Evolutionary conservation across 306 rosid species (phyloP).

Genomic region (Cicer cuneatum): DNA sequence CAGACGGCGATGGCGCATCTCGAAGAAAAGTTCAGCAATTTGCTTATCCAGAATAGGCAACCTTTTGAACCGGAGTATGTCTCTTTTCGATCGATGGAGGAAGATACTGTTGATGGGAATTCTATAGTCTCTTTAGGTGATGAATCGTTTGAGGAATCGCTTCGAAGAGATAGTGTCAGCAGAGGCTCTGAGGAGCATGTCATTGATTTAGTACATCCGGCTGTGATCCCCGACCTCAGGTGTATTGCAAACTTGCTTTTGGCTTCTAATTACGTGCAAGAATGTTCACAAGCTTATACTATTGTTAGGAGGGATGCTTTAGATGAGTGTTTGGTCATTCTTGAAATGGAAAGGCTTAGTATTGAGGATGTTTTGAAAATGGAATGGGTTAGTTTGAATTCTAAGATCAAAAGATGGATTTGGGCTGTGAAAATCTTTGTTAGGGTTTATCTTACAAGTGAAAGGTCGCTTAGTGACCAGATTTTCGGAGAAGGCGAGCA

Average conservation of each 20-base stretch:
- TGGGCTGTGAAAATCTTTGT: conserved; percentile 86
- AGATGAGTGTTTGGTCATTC: conserved; percentile 75
- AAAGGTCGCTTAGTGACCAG: conserved; percentile 78
- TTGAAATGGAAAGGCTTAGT: conserved; percentile 84
- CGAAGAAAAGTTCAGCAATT: conserved; percentile 76
- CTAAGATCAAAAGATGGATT: conserved; percentile 82
- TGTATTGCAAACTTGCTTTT: conserved; percentile 73
- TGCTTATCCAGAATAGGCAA: conserved; percentile 75
- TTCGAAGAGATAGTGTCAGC: conserved; percentile 66
- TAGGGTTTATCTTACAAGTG: conserved; percentile 83
- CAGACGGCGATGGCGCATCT: conserved; percentile 87
- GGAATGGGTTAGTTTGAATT: conserved; percentile 78
- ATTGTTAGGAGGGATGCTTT: conserved; percentile 73
- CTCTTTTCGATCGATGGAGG: conserved; percentile 79
- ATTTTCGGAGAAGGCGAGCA: conserved; percentile 70
- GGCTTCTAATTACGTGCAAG: conserved; percentile 70
- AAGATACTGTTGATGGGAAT: conserved; percentile 62
- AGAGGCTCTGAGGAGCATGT: conserved; percentile 65
- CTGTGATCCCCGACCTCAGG: conserved; percentile 69
- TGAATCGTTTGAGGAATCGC: conserved; percentile 69
- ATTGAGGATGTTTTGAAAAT: conserved; percentile 83
- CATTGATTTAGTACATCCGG: conserved; percentile 71
- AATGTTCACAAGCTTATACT: conserved; percentile 77
- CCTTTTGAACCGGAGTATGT: conserved; percentile 74
- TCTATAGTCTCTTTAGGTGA: conserved; percentile 77